A percentile compares a stretch with the other conserved stretches of the same genome.
phyloP scores from a whole-genome alignment of 768 basidiomycete genomes.

The Boletus rubropictus region DNA sequence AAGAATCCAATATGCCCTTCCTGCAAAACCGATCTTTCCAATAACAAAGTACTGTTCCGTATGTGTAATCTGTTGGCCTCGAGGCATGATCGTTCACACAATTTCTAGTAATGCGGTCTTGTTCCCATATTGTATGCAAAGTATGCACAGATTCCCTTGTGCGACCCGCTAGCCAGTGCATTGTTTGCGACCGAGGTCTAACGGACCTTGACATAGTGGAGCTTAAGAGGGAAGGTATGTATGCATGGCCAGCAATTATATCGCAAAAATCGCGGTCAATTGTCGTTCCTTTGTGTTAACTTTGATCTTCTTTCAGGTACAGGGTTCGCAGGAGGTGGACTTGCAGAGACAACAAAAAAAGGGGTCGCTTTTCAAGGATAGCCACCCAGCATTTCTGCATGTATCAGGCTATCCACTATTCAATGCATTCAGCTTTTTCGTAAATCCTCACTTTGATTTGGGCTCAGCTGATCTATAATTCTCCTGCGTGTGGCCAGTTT shows the following conservation, averaged over 20 bases:
- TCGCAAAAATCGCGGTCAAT: not conserved
- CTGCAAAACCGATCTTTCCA: conserved; percentile 81
- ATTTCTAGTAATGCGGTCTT: conserved; percentile 67
- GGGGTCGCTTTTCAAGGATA: conserved; percentile 87
- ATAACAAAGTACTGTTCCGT: conserved; percentile 69
- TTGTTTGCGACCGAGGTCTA: conserved; percentile 72
- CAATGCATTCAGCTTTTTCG: not conserved
- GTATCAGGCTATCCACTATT: not conserved
- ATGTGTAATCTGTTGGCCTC: conserved; percentile 24
- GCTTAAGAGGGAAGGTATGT: conserved; percentile 80
- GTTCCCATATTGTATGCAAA: conserved; percentile 89
- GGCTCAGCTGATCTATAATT: not conserved
- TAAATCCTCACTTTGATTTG: not conserved
- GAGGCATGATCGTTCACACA: not conserved
- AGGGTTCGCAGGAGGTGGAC: conserved; percentile 90
- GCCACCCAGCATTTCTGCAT: not conserved
- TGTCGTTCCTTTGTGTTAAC: not conserved
- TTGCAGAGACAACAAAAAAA: conserved; percentile 78
- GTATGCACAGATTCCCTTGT: conserved; percentile 88
- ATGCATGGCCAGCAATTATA: not conserved
- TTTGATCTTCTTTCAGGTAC: conserved; percentile 51
- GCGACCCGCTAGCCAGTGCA: conserved; percentile 71
- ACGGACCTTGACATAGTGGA: conserved; percentile 73
- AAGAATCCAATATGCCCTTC: conserved; percentile 75
- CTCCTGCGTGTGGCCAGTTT: not conserved